Conservation (phyloP, 306 rosid genomes). For the Ammopiptanthus mongolicus region DNA sequence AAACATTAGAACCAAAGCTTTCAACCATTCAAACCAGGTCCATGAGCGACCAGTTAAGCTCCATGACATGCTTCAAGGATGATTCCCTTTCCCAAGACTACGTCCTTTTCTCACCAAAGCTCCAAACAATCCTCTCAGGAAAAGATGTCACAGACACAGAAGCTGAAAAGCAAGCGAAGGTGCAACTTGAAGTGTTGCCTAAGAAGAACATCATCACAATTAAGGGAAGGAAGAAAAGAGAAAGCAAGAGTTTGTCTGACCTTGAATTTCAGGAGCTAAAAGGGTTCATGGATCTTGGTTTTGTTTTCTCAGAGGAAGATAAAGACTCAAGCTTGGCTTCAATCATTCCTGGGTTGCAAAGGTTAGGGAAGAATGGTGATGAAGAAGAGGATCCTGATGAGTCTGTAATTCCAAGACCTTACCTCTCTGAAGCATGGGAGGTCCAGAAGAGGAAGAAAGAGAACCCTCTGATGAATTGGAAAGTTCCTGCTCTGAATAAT, state of each 20-base stretch:
- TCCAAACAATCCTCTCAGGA: conserved; percentile 44
- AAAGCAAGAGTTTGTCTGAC: conserved; percentile 74
- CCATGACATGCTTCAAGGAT: conserved; percentile 36
- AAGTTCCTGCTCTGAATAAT: conserved; percentile 46
- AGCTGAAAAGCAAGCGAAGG: conserved; percentile 9
- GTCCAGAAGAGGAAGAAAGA: conserved; percentile 38
- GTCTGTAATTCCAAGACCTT: conserved; percentile 57
- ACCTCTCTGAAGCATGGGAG: conserved; percentile 89
- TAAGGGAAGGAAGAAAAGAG: conserved; percentile 28
- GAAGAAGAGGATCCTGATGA: conserved; percentile 17
- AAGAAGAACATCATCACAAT: conserved; percentile 16
- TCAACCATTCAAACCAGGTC: conserved; percentile 40
- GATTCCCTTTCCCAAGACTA: conserved; percentile 46
- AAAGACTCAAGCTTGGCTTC: conserved; percentile 69
- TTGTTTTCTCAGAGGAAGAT: conserved; percentile 80
- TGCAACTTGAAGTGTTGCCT: conserved; percentile 14
- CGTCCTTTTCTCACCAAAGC: conserved; percentile 40
- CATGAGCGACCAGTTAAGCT: conserved; percentile 59
- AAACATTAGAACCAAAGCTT: conserved; percentile 27
- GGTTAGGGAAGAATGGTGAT: conserved; percentile 47
- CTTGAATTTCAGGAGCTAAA: conserved; percentile 82
- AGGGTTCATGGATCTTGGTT: conserved; percentile 91
- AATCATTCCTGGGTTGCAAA: conserved; percentile 81
- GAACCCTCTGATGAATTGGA: conserved; percentile 61
- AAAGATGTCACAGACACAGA: conserved; percentile 39